phyloP scores from a whole-genome alignment of 2,329 filamentous ascomycete genomes.

The Diaporthe humulicola region DNA sequence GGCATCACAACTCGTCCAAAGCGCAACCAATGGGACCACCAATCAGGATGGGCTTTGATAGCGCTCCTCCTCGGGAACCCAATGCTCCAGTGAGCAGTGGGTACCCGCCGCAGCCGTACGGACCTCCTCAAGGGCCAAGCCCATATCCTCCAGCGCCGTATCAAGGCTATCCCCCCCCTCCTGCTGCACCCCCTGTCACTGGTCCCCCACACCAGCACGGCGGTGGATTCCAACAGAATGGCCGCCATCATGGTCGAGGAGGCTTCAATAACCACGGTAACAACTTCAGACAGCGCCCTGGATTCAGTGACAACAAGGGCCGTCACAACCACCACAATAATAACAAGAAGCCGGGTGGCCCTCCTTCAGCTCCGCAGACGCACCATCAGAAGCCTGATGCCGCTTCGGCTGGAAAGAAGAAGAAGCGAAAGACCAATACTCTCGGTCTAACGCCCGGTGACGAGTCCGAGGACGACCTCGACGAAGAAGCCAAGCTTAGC shows the following conservation, averaged over 20 bases:
- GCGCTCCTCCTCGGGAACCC: slow-evolving; percentile 52
- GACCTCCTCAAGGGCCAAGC: slow-evolving; percentile 44
- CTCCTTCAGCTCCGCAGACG: slow-evolving; percentile 44
- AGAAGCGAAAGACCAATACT: slow-evolving; percentile 79
- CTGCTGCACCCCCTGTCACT: slow-evolving; percentile 47
- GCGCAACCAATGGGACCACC: slow-evolving; percentile 65
- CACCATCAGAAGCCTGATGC: slow-evolving; percentile 66
- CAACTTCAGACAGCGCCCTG: slow-evolving; percentile 50
- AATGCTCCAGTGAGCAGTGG: slow-evolving; percentile 61
- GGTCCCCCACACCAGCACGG: slow-evolving; percentile 47
- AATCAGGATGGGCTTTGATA: slow-evolving; percentile 68
- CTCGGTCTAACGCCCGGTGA: slow-evolving; percentile 78
- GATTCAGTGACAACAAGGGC: slow-evolving; percentile 55
- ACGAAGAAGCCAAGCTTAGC: slow-evolving; percentile 74
- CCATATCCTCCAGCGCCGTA: slow-evolving; percentile 49
- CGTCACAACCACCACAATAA: slow-evolving; percentile 46
- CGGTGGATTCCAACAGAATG: slow-evolving; percentile 51
- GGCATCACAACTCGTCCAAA: slow-evolving; percentile 54
- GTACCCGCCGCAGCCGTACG: slow-evolving; percentile 53
- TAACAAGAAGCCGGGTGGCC: slow-evolving; percentile 48
- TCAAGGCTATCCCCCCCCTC: slow-evolving; percentile 55
- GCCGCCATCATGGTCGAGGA: slow-evolving; percentile 54
- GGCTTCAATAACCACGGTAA: slow-evolving; percentile 48
- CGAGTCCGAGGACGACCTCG: slow-evolving; percentile 75
- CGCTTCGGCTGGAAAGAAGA: slow-evolving; percentile 70